These are phyloP conservation scores for Lepiota subincarnata DNA, from an alignment of 768 basidiomycete genomes.

Conservation along the genomic window DNA sequence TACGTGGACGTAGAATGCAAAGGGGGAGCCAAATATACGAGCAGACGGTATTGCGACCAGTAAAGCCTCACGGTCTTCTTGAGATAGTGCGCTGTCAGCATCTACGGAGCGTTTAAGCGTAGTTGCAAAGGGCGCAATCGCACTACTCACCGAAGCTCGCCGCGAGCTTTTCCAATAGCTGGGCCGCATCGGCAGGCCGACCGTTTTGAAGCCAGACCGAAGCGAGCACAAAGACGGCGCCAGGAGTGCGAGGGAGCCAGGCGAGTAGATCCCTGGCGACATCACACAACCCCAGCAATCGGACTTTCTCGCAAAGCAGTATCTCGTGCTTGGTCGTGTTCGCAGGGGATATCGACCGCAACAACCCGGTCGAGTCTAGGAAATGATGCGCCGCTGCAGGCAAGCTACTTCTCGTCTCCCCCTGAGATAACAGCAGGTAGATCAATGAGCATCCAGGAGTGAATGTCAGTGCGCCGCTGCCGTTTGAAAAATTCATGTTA, in stretches of 20 bases:
- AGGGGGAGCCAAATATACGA: slow-evolving; percentile 54
- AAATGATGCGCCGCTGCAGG: slow-evolving; percentile 66
- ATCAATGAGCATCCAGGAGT: slow-evolving; percentile 58
- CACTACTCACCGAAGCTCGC: slow-evolving; percentile 63
- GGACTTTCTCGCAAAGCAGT: slow-evolving; percentile 65
- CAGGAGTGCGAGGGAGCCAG: slow-evolving; percentile 78
- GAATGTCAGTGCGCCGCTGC: slow-evolving; percentile 31
- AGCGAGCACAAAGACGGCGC: slow-evolving; percentile 68
- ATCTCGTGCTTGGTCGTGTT: slow-evolving; percentile 67
- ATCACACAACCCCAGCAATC: slow-evolving; percentile 57
- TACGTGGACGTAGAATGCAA: slow-evolving; percentile 75
- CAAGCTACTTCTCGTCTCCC: slow-evolving; percentile 43
- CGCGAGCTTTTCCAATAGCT: slow-evolving; percentile 68
- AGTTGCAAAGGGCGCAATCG: not conserved
- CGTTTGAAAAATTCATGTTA: slow-evolving; percentile 68
- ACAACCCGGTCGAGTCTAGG: slow-evolving; percentile 60
- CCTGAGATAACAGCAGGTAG: slow-evolving; percentile 56
- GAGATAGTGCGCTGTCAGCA: slow-evolving; percentile 44
- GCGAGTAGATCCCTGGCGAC: slow-evolving; percentile 62
- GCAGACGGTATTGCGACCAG: slow-evolving; percentile 55
- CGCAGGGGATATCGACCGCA: slow-evolving; percentile 66
- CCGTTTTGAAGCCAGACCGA: slow-evolving; percentile 63
- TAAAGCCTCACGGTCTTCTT: slow-evolving; percentile 64
- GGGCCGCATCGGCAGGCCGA: slow-evolving; percentile 68
- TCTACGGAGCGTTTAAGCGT: slow-evolving; percentile 27